Evolutionary conservation across 202 grass and related monocot species (phyloP), one percentile per base, ranked within the genome.

Genomic region (Brachypodium distachyon): DNA sequence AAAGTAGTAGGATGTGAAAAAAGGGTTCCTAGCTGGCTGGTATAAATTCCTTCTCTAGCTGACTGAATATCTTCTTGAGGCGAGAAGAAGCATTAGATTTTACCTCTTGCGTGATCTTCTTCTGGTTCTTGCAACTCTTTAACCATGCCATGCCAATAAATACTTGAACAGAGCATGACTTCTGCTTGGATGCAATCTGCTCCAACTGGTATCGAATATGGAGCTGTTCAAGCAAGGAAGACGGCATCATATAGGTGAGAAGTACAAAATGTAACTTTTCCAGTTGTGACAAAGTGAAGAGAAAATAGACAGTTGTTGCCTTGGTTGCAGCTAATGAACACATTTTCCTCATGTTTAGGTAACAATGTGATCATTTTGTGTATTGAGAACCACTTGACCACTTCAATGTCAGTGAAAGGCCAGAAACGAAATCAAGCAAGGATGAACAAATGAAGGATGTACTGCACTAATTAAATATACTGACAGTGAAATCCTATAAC

Each of bases 181-280:
- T 95, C 28, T 72, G 70, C 71, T 87, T 94, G 7, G 77, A 70
- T 4, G 59, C 13, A 11, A 73, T 36, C 47, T 87, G 83, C 70
- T 95, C 91, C 66, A 98, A 52, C 34, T 88, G 89, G 52, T 98
- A 98, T 49, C 89, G 77, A 54, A 95, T 80, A 72, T 92, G 96
- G 39, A 95, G 85, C 96, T 98, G 88, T 32, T 33, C 37, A 60
- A 50, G 73, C 38, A 65, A 52, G 46, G 11, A 36, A n/a, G 37
- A 59, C 0, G 27, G 28, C 3, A 34, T 18, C 8, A 53, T 4
- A 40, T 49, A 50, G 34, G 65, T 44, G 12, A 46, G 11, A 55
- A 27, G 26, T 29, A 5, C 2, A 66, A 78, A 59, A 32, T 16
- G 0, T 48, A 47, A 17, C 14, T 64, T 44, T 48, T 86, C 41